These are phyloP conservation scores for Bisporella sp. DNA, from an alignment of 2,329 filamentous ascomycete genomes.

Conservation along the genomic window DNA sequence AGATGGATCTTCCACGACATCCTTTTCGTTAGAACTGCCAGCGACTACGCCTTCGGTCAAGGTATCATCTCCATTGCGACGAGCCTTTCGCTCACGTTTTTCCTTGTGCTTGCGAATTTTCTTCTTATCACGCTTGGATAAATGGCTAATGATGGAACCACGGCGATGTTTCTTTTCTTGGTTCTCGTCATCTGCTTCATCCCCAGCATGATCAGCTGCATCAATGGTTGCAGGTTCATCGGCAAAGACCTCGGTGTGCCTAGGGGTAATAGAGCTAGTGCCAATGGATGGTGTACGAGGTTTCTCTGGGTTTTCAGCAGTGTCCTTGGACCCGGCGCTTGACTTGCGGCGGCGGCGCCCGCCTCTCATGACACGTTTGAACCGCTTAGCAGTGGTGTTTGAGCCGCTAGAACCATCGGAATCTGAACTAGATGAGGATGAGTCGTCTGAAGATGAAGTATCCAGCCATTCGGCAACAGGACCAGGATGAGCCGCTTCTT, in stretches of 20 bases:
- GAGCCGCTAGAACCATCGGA: constrained; percentile 62
- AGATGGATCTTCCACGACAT: constrained; percentile 13
- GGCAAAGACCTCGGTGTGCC: constrained; percentile 17
- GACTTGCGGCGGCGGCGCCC: constrained; percentile 64
- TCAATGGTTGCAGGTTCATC: constrained; percentile 30
- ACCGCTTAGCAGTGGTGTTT: constrained; percentile 65
- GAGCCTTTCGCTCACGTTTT: constrained; percentile 17
- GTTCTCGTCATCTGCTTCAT: constrained; percentile 45
- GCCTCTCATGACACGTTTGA: constrained; percentile 66
- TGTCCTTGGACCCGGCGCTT: constrained; percentile 63
- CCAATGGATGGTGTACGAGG: constrained; percentile 36
- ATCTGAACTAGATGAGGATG: constrained; percentile 32
- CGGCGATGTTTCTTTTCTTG: constrained; percentile 15
- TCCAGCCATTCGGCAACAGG: constrained; percentile 78
- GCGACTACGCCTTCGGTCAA: constrained; percentile 14
- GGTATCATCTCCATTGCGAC: constrained; percentile 15
- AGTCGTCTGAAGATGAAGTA: constrained; percentile 42
- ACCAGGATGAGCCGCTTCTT: constrained; percentile 73
- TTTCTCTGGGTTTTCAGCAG: constrained; percentile 31
- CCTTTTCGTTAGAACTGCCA: constrained; percentile 14
- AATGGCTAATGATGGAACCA: constrained; percentile 17
- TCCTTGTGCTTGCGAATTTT: constrained; percentile 29
- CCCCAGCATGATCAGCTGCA: constrained; percentile 35
- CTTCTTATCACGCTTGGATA: constrained; percentile 27
- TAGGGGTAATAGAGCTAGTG: constrained; percentile 21